Evolutionary conservation across 2,329 filamentous ascomycete species (phyloP).

Genomic region (Stagonosporopsis chrysanthemi): DNA sequence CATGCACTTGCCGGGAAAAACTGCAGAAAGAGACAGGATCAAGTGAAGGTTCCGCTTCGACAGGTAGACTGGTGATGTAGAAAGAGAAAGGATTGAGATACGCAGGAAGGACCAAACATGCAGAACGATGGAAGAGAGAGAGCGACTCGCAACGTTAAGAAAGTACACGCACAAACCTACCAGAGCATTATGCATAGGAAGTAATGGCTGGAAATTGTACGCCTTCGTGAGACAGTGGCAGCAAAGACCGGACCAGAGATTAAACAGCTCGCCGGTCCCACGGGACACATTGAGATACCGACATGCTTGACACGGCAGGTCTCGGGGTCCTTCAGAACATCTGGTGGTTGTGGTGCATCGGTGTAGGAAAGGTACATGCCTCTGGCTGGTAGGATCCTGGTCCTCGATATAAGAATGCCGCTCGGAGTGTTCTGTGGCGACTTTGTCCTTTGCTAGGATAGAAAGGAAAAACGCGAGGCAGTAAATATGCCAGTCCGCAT

Average conservation of each 20-base stretch:
- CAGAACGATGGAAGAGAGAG: background rate
- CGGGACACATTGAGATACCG: no score
- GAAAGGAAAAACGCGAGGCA: background rate
- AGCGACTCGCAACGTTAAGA: background rate
- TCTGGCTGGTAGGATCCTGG: no score
- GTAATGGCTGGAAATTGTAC: no score
- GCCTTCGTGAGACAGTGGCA: background rate
- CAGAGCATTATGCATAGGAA: no score
- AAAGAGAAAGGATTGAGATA: background rate
- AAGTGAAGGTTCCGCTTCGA: background rate
- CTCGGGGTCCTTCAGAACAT: background rate
- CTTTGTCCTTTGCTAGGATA: background rate
- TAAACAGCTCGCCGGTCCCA: background rate
- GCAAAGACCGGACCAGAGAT: background rate
- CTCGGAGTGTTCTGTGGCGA: background rate
- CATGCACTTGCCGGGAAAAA: no score
- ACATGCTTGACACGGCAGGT: background rate
- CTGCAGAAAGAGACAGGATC: background rate
- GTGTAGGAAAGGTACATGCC: no score
- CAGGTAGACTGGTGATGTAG: background rate
- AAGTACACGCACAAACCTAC: background rate
- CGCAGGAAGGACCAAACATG: background rate
- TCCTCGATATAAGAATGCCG: no score
- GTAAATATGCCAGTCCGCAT: background rate
- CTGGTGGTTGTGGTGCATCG: no score